Evolutionary conservation across 2,329 filamentous ascomycete genomes (phyloP).

Genomic region (Escovopsis sp.): DNA sequence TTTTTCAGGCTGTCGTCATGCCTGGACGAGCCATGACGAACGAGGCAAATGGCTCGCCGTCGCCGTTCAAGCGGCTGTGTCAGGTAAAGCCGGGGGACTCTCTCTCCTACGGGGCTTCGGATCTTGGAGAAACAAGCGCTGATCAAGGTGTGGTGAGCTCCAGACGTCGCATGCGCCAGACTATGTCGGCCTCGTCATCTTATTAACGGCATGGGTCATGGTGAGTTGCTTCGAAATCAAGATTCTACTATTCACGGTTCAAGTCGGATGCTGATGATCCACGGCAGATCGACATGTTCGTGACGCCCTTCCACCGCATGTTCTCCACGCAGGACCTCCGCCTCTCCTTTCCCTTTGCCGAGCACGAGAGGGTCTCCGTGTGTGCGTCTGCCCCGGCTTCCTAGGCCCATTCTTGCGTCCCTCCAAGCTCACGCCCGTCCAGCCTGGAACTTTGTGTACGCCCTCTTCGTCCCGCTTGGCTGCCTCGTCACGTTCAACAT

Average conservation of each 20-base stretch:
- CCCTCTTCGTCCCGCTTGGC: constrained; percentile 54
- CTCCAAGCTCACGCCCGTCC: neutral
- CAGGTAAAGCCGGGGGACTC: constrained; percentile 15
- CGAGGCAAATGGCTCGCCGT: constrained; percentile 10
- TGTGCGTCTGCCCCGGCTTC: constrained; percentile 29
- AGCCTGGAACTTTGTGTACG: constrained; percentile 68
- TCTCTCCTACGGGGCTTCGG: neutral
- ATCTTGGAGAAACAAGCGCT: neutral
- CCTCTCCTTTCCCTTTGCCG: constrained; percentile 77
- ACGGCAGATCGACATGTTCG: constrained; percentile 18
- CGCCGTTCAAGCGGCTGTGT: constrained; percentile 29
- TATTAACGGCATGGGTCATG: constrained; percentile 53
- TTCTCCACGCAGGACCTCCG: constrained; percentile 76
- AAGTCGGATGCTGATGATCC: neutral
- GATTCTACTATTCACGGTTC: neutral
- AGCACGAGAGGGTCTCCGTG: constrained; percentile 69
- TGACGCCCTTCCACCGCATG: constrained; percentile 85
- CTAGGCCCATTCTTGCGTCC: too few relatives aligned
- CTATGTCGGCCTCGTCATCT: constrained; percentile 61
- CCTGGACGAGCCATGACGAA: constrained; percentile 9
- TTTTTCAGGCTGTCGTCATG: constrained; percentile 9
- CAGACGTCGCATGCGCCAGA: constrained; percentile 77
- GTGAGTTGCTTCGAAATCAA: constrained; percentile 22
- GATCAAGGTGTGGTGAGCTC: neutral
- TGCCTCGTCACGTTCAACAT: constrained; percentile 53